A percentile compares a stretch with the other conserved stretches of the same genome.
Conservation (phyloP, 2,329 filamentous ascomycete species). For the Fusarium sp. region DNA sequence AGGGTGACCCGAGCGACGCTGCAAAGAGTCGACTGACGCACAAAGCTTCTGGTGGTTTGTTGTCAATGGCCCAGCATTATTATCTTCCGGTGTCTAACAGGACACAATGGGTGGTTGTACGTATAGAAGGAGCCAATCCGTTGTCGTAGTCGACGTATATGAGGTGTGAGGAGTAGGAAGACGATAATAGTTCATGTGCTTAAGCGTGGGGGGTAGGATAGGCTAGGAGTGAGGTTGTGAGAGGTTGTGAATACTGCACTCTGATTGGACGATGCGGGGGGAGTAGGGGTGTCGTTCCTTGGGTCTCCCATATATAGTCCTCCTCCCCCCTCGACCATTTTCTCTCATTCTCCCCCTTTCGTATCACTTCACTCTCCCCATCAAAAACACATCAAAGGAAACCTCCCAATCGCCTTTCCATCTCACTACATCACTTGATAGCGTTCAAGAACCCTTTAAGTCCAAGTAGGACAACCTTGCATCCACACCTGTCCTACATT, state of each 20-base stretch:
- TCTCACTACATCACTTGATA: constrained; percentile 27
- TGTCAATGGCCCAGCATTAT: not conserved
- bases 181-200: not conserved
- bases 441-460: not conserved
- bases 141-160: not conserved
- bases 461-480: constrained; percentile 13
- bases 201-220: constrained; percentile 3
- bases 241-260: constrained; percentile 20
- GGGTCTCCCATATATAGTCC: constrained; percentile 33
- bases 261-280: constrained; percentile 36
- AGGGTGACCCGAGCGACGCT: not conserved
- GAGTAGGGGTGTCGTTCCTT: not conserved
- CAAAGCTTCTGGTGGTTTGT: not conserved
- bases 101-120: not conserved
- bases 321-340: constrained; percentile 23
- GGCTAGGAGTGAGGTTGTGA: constrained; percentile 35
- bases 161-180: not conserved
- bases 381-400: constrained; percentile 19
- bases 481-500: not conserved
- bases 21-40: not conserved
- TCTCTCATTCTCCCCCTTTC: constrained; percentile 29
- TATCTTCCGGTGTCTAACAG: not conserved
- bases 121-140: not conserved
- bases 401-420: not conserved
- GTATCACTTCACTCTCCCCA: constrained; percentile 22